phyloP scores from a whole-genome alignment of 1,284 basidiomycete species.

The Caloboletus firmus region DNA sequence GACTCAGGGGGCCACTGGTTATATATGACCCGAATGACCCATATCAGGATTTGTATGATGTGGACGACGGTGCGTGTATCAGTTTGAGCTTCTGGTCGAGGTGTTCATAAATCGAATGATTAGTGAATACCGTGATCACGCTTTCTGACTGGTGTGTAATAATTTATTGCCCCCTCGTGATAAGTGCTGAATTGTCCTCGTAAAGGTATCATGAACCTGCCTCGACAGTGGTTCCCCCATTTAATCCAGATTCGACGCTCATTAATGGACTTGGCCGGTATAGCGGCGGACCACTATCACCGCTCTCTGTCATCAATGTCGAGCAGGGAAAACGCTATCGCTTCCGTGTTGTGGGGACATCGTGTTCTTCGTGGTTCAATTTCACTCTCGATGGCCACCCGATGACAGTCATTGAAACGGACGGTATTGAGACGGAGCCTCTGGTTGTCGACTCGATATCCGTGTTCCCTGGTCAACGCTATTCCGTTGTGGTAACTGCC shows the following conservation, averaged over 20 bases:
- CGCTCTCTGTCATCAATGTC: slow-evolving; percentile 30
- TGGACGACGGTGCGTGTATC: slow-evolving; percentile 37
- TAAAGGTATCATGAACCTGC: slow-evolving; percentile 18
- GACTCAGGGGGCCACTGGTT: slow-evolving; percentile 43
- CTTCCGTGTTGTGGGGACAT: slow-evolving; percentile 38
- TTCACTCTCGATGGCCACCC: slow-evolving; percentile 41
- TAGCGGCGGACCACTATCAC: slow-evolving; percentile 17
- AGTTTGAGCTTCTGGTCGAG: background rate
- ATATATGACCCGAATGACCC: slow-evolving; percentile 47
- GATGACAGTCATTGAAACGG: too few species aligned
- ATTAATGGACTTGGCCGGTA: slow-evolving; percentile 36
- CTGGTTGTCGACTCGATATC: slow-evolving; percentile 29
- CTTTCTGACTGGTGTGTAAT: slow-evolving; percentile 20
- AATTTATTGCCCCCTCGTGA: background rate
- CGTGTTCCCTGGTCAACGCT: background rate
- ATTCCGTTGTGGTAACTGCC: background rate
- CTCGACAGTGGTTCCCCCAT: background rate
- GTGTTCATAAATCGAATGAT: background rate
- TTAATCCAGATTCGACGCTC: slow-evolving; percentile 29
- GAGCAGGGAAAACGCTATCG: slow-evolving; percentile 32
- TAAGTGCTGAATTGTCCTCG: background rate
- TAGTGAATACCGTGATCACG: slow-evolving; percentile 19
- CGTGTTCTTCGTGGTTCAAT: slow-evolving; percentile 35
- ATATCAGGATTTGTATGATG: slow-evolving; percentile 38
- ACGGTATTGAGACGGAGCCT: slow-evolving; percentile 42